Percentiles rank a stretch among this genome's conserved stretches.
These are phyloP conservation scores for Chaetomiaceae sp. DNA, from an alignment of 2,329 filamentous ascomycete genomes.

Conservation along the genomic window DNA sequence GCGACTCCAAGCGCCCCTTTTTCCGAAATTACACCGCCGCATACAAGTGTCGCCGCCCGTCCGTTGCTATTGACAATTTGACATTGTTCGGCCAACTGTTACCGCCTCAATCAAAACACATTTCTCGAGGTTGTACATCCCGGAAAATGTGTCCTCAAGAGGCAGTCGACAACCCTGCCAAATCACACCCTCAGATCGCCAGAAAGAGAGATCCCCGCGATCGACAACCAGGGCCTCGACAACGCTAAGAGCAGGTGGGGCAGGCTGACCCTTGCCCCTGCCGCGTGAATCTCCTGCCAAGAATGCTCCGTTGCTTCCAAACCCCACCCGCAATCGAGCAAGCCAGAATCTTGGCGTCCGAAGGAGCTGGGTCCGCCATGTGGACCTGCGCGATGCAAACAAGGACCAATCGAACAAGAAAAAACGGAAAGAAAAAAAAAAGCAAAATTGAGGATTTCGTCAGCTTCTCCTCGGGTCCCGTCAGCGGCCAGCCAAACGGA, in stretches of 20 bases:
- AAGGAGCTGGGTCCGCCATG: conserved; percentile 1
- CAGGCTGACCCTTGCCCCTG: background rate
- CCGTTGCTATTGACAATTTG: background rate
- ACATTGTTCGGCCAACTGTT: no score
- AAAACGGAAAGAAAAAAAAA: background rate
- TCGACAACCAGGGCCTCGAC: background rate
- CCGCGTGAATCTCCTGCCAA: conserved; percentile 6
- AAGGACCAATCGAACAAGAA: no score
- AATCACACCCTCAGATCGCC: no score
- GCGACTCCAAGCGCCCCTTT: no score
- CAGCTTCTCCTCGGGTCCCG: background rate
- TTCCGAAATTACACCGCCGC: background rate
- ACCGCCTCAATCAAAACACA: no score
- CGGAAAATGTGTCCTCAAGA: no score
- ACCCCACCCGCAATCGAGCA: background rate
- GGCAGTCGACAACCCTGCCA: background rate
- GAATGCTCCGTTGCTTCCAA: background rate
- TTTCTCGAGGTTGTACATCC: no score
- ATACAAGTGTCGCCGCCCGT: background rate
- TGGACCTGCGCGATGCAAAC: background rate
- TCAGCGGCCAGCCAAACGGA: no score
- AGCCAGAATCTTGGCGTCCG: background rate
- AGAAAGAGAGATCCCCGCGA: background rate
- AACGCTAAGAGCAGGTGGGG: background rate
- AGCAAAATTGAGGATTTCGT: background rate